Base-by-base conservation (phyloP, 805 yeast species). In the Zygosaccharomyces rouxii region DNA sequence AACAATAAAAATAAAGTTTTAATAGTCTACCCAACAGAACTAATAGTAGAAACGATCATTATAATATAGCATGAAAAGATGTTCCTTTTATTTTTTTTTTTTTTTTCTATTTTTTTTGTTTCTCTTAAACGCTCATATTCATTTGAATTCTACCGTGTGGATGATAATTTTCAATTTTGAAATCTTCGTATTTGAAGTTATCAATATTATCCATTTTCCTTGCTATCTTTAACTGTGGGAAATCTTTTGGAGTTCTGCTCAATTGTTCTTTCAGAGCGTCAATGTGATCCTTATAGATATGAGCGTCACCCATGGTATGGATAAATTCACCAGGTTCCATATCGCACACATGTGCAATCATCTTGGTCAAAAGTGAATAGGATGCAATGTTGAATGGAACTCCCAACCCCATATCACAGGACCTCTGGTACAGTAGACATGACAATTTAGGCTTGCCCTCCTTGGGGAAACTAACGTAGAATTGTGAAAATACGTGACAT, bases 401-500 rank as follows among this genome's bases (percentile, higher is more conserved):
- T 11, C 99, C 99, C n/a, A 94, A 77, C 0, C 99, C 99, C 97
- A 94, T 90, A 64, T 94, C 99, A 69, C 98, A 92, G n/a, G 96
- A 86, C 60, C 99, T 80, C 71, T 94, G 99, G 69, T 94, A 94
- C 72, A 94, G 73, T 50, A 85, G 78, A 66, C 99, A 94, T 10
- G 94, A 86, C 48, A 94, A 76, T 59, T 76, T 81, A 19, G 95
- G 95, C 58, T 70, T 80, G 41, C 57, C 50, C 23, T 71, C 72
- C 43, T 69, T 64, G n/a, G 95, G 92, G 71, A 86, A 86, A 59
- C 78, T 86, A 35, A 94, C 99, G 65, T 86, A 94, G 63, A 94
- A 94, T 68, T 94, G 99, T 48, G 95, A 83, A 63, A 94, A 87
- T 21, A 94, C 95, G 68, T 94, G 99, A 63, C 99, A 94, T 23